Base-by-base conservation (phyloP, 129 eudicot genomes). In the Flaveria sonorensis region DNA sequence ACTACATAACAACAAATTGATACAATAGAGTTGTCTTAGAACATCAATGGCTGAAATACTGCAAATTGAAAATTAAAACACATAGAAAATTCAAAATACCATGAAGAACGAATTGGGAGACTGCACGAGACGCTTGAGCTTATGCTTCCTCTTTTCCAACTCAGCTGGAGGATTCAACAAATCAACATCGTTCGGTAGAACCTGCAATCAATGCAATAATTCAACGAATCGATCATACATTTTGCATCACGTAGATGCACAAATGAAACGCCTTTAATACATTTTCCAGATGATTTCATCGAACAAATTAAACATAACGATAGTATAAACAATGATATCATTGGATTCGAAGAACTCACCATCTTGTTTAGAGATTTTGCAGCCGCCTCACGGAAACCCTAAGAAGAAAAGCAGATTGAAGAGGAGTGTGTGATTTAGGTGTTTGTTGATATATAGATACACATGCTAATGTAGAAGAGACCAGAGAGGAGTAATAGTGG, bases 41-140 rank as follows among this genome's bases (percentile, higher is more conserved):
- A 63, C 20, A 28, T 1, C 69, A 52, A 52, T 4, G 23, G 1
- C 10, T 52, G 11, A 52, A 16, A n/a, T 52, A n/a, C 1, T n/a
- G 23, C 7, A 52, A 18, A n/a, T n/a, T 57, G 18, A 24, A 3
- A 13, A 19, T 20, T 0, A 3, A 0, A 18, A 42, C 7, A 15
- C 18, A 1, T 1, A 6, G 23, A 26, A n/a, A 30, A 30, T 30
- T 30, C 36, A 36, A 0, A 15, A 11, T 84, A 87, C 91, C 91
- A 87, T 87, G 80, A 87, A 87, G 77, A 87, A 87, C 0, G 91
- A 87, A 36, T 87, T 81, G 15, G 90, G 90, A 46, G 90, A 81
- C 19, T 81, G 90, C 1, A 87, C 88, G 14, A 87, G 86, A 51
- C 90, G 86, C 81, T 87, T 84, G 74, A 87, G 90, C 82, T 87